Conservation (phyloP, 129 eudicot species). For the Sambucus nigra region DNA sequence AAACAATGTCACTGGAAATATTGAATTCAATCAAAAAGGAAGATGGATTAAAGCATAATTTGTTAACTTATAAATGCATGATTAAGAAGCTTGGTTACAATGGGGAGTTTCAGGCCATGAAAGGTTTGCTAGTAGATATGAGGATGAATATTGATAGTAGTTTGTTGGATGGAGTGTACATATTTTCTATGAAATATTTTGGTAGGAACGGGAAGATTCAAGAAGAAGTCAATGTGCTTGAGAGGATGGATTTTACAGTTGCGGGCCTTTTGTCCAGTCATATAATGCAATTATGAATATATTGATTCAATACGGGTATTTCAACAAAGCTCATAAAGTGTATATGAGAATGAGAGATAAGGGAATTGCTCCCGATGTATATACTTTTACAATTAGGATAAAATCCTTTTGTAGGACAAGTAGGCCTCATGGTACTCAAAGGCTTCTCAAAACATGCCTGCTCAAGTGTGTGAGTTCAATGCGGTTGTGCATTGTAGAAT, state of each 20-base stretch:
- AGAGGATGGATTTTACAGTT: slow-evolving; percentile 82
- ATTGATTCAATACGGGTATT: slow-evolving; percentile 62
- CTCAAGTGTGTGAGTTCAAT: slow-evolving; percentile 58
- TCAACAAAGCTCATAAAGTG: slow-evolving; percentile 76
- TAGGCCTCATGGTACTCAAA: slow-evolving; percentile 66
- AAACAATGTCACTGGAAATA: slow-evolving; percentile 69
- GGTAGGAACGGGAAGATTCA: slow-evolving; percentile 77
- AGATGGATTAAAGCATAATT: slow-evolving; percentile 73
- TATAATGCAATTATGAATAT: slow-evolving; percentile 80
- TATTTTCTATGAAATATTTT: slow-evolving; percentile 59
- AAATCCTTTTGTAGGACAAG: slow-evolving; percentile 73
- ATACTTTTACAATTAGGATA: slow-evolving; percentile 76
- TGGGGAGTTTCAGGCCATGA: slow-evolving; percentile 81
- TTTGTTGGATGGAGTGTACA: slow-evolving; percentile 53
- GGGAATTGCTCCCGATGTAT: slow-evolving; percentile 67
- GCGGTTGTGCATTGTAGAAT: slow-evolving; percentile 80
- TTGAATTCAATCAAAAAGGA: slow-evolving; percentile 60
- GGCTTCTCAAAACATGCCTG: slow-evolving; percentile 76
- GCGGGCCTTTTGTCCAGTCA: slow-evolving; percentile 62
- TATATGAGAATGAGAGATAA: slow-evolving; percentile 83
- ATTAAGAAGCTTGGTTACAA: slow-evolving; percentile 66
- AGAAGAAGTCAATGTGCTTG: slow-evolving; percentile 79
- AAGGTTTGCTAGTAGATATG: slow-evolving; percentile 55
- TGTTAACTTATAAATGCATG: slow-evolving; percentile 62
- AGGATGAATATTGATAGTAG: slow-evolving; percentile 46